A percentile compares a stretch with the other conserved stretches of the same genome.
Conservation (phyloP, 2,329 filamentous ascomycete genomes). For the Colletotrichum lindemuthianum region DNA sequence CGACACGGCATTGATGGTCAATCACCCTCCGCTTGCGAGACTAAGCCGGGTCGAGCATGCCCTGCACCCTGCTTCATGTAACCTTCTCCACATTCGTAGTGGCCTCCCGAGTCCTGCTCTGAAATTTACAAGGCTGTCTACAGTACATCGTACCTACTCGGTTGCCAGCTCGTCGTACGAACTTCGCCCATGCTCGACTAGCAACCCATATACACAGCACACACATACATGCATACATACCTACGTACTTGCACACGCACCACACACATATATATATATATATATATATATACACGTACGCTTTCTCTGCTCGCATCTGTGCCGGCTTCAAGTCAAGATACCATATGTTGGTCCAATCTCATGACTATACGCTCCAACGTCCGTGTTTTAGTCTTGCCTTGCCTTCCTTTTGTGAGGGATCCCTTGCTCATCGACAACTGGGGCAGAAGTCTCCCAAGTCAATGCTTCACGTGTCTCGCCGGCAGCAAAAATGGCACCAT, state of each 20-base stretch:
- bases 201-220: conserved; percentile 1
- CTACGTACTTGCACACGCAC: too few relatives aligned
- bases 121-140: not conserved
- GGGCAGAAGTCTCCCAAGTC: not conserved
- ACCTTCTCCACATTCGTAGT: conserved; percentile 28
- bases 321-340: not conserved
- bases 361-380: too few relatives aligned
- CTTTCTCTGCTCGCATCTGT: too few relatives aligned
- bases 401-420: not conserved
- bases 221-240: conserved; percentile 20
- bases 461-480: not conserved
- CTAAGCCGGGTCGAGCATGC: not conserved
- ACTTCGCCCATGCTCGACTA: conserved; percentile 16
- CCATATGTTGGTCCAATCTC: not conserved
- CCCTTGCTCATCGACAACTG: too few relatives aligned
- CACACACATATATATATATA: too few relatives aligned
- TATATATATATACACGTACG: too few relatives aligned
- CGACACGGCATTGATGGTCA: conserved; percentile 33
- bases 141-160: not conserved
- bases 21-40: conserved; percentile 17
- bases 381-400: too few relatives aligned
- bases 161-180: conserved; percentile 18
- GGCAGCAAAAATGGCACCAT: conserved; percentile 33
- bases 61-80: not conserved
- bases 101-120: conserved; percentile 14